Conservation (phyloP, 2,329 filamentous ascomycete genomes). For the Sclerotinia borealis region DNA sequence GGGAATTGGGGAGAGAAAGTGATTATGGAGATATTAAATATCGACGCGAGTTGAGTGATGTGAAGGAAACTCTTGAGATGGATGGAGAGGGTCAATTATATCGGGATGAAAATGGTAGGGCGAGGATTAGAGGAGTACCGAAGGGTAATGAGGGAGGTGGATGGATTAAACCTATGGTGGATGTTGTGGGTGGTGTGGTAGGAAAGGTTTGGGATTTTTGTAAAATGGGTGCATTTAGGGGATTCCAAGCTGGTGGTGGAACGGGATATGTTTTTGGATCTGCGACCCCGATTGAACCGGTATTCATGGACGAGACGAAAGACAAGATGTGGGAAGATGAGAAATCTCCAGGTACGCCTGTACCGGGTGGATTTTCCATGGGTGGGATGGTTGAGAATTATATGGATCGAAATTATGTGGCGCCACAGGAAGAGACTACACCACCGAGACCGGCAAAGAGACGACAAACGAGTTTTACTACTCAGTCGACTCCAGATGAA, state of each 20-base stretch:
- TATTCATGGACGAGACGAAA: conserved; percentile 2
- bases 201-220: conserved; percentile 85
- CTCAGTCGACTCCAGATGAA: conserved; percentile 42
- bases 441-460: conserved; percentile 41
- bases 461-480: conserved; percentile 37
- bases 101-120: conserved; percentile 12
- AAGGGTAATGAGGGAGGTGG: conserved; percentile 30
- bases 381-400: conserved; percentile 29
- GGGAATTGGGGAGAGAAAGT: conserved; percentile 14
- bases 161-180: conserved; percentile 36
- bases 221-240: conserved; percentile 58
- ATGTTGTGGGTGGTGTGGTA: conserved; percentile 58
- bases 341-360: conserved; percentile 12
- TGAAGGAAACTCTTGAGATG: conserved; percentile 3
- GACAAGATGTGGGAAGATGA: conserved; percentile 20
- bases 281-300: not conserved
- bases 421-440: conserved; percentile 32
- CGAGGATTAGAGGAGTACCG: conserved; percentile 50
- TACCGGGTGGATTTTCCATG: not conserved
- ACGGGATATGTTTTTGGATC: conserved; percentile 47
- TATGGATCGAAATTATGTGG: conserved; percentile 30
- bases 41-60: conserved; percentile 28
- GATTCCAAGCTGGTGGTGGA: conserved; percentile 83
- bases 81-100: conserved; percentile 3
- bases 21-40: conserved; percentile 37